A percentile compares a stretch with the other conserved stretches of the same genome.
Conservation (phyloP, 108 stramenopile genomes). For the Cylindrotheca fusiformis region DNA sequence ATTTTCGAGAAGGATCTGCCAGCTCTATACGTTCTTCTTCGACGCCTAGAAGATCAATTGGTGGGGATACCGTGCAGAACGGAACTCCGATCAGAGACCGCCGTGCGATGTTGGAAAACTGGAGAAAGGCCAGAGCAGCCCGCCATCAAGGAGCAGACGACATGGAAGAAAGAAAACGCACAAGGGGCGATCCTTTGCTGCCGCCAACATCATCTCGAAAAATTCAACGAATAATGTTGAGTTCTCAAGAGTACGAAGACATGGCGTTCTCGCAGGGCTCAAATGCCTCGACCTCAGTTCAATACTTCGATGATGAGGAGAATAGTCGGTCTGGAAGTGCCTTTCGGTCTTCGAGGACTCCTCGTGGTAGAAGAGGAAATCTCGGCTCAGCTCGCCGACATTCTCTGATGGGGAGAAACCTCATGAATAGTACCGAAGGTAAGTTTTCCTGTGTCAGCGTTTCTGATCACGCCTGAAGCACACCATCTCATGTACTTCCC, state of each 20-base stretch:
- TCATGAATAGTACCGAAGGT: too few relatives aligned
- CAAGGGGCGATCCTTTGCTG: slow-evolving; percentile 19
- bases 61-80: slow-evolving; percentile 9
- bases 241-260: slow-evolving; percentile 9
- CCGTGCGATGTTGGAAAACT: slow-evolving; percentile 72
- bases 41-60: slow-evolving; percentile 26
- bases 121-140: slow-evolving; percentile 43
- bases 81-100: slow-evolving; percentile 54
- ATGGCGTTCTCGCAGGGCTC: slow-evolving; percentile 4
- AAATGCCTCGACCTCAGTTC: slow-evolving; percentile 2
- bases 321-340: slow-evolving; percentile 14
- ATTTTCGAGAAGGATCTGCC: not conserved
- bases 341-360: slow-evolving; percentile 17
- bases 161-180: slow-evolving; percentile 16
- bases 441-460: too few relatives aligned
- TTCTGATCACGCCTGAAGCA: too few relatives aligned
- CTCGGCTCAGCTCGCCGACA: slow-evolving; percentile 32
- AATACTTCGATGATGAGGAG: slow-evolving; percentile 31
- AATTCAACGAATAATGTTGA: not conserved
- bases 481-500: too few relatives aligned
- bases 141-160: slow-evolving; percentile 10
- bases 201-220: slow-evolving; percentile 12
- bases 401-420: slow-evolving; percentile 19
- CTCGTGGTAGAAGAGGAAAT: slow-evolving; percentile 10
- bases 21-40: slow-evolving; percentile 12